A percentile compares a stretch with the other conserved stretches of the same genome.
Conservation (phyloP, 2,329 filamentous ascomycete genomes). For the Colletotrichum graminicola region DNA sequence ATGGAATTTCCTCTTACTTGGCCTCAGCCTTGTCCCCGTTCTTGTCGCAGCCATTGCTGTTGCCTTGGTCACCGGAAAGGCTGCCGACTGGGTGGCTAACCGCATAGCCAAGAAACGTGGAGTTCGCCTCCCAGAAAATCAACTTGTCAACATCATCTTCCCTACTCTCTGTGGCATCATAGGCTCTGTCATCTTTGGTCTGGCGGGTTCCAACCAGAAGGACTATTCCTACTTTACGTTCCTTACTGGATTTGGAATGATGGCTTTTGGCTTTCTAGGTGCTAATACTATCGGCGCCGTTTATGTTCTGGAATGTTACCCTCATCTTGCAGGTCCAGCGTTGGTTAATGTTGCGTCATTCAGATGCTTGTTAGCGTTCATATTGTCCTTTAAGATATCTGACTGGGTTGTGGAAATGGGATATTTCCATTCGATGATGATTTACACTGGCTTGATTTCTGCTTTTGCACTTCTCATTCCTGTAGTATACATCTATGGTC, state of each 20-base stretch:
- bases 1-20: slow-evolving; percentile 47
- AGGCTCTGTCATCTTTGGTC: slow-evolving; percentile 50
- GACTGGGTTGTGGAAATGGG: slow-evolving; percentile 48
- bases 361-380: slow-evolving; percentile 47
- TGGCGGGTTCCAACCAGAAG: slow-evolving; percentile 45
- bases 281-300: slow-evolving; percentile 48
- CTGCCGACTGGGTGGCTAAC: slow-evolving; percentile 48
- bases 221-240: slow-evolving; percentile 46
- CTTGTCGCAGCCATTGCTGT: slow-evolving; percentile 50
- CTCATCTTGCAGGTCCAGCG: slow-evolving; percentile 46
- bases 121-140: slow-evolving; percentile 49
- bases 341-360: slow-evolving; percentile 51
- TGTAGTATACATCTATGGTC: slow-evolving; percentile 43
- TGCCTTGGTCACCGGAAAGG: slow-evolving; percentile 47
- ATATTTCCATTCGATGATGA: slow-evolving; percentile 46
- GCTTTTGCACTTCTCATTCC: slow-evolving; percentile 48
- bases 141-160: slow-evolving; percentile 48
- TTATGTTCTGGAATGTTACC: slow-evolving; percentile 51
- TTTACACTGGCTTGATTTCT: slow-evolving; percentile 50
- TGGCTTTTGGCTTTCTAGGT: slow-evolving; percentile 48
- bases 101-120: slow-evolving; percentile 46
- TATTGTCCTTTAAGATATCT: slow-evolving; percentile 47
- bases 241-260: slow-evolving; percentile 46
- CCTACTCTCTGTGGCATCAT: slow-evolving; percentile 47
- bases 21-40: slow-evolving; percentile 46